A percentile compares a stretch with the other conserved stretches of the same genome.
These are phyloP conservation scores for Arthromyces matolae DNA, from an alignment of 768 basidiomycete species.

Conservation along the genomic window DNA sequence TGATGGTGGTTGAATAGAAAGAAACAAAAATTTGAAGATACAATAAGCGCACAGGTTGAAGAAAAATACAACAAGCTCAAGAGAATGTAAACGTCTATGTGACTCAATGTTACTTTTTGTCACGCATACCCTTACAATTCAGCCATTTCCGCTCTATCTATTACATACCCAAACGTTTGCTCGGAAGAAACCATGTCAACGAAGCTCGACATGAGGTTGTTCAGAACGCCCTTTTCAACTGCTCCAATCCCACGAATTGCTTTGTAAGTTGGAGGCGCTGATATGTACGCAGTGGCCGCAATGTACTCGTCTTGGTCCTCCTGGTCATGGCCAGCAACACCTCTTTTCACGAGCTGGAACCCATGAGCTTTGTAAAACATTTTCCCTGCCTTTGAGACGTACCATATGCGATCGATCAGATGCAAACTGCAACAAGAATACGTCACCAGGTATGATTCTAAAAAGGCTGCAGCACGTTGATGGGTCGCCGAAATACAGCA, in stretches of 20 bases:
- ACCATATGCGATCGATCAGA: slow-evolving; percentile 81
- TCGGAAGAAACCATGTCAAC: slow-evolving; percentile 42
- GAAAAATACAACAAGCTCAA: slow-evolving; percentile 11
- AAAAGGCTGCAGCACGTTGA: slow-evolving; percentile 45
- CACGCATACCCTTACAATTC: slow-evolving; percentile 1
- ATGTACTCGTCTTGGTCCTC: too few species aligned
- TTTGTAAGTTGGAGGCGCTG: slow-evolving; percentile 48
- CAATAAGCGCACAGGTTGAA: slow-evolving; percentile 9
- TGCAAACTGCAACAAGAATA: slow-evolving; percentile 58
- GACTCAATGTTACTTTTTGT: slow-evolving; percentile 16
- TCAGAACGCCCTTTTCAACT: slow-evolving; percentile 31
- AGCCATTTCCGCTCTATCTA: slow-evolving; percentile 23
- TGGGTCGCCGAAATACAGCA: background rate
- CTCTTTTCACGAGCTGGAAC: slow-evolving; percentile 11
- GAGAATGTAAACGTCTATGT: slow-evolving; percentile 13
- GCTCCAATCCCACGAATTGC: slow-evolving; percentile 45
- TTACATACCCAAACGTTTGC: slow-evolving; percentile 39
- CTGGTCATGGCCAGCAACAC: too few species aligned
- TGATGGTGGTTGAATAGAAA: slow-evolving; percentile 13
- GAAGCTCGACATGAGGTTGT: slow-evolving; percentile 59
- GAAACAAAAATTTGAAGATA: slow-evolving; percentile 2
- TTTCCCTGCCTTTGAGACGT: too few species aligned
- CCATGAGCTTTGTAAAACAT: too few species aligned
- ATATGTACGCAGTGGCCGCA: slow-evolving; percentile 28
- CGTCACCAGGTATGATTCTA: slow-evolving; percentile 51